A percentile compares a stretch with the other conserved stretches of the same genome.
Conservation (phyloP, 768 basidiomycete species). For the Trichaptum fuscoviolaceum region DNA sequence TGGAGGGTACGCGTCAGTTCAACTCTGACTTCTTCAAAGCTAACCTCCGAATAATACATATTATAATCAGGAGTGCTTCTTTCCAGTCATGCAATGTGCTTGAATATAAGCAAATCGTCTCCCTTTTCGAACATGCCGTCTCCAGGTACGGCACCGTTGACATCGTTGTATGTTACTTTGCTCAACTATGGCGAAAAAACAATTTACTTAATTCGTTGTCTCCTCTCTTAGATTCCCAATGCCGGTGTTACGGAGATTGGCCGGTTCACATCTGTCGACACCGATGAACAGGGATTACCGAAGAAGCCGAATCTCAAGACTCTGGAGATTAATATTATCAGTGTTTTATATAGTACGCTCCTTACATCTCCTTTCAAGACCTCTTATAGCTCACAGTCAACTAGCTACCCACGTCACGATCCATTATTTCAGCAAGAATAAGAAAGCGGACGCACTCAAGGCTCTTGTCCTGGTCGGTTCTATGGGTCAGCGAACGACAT, state of each 20-base stretch:
- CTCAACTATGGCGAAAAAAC: slow-evolving; percentile 4
- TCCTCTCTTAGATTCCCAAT: slow-evolving; percentile 36
- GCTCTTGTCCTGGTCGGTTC: slow-evolving; percentile 50
- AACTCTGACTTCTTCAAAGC: not conserved
- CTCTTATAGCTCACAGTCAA: not conserved
- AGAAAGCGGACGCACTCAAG: slow-evolving; percentile 36
- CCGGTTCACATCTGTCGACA: slow-evolving; percentile 6
- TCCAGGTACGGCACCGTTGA: slow-evolving; percentile 44
- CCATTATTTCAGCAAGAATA: slow-evolving; percentile 41
- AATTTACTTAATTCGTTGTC: not conserved
- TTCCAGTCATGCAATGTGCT: slow-evolving; percentile 45
- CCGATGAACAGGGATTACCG: slow-evolving; percentile 32
- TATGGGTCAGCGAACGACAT: slow-evolving; percentile 33
- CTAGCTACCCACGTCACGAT: slow-evolving; percentile 45
- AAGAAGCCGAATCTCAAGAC: slow-evolving; percentile 39
- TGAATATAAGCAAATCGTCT: slow-evolving; percentile 47
- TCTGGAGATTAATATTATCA: slow-evolving; percentile 44
- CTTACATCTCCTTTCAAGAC: not conserved
- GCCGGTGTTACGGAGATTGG: slow-evolving; percentile 41
- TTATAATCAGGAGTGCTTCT: slow-evolving; percentile 33
- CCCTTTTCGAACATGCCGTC: slow-evolving; percentile 46
- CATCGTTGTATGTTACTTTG: slow-evolving; percentile 37
- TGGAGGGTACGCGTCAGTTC: slow-evolving; percentile 36
- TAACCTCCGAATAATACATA: not conserved
- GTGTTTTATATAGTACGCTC: slow-evolving; percentile 41